Evolutionary conservation across 2,329 filamentous ascomycete species (phyloP), one percentile per base, ranked within the genome.

Genomic region (Ascochyta clinopodiicola): DNA sequence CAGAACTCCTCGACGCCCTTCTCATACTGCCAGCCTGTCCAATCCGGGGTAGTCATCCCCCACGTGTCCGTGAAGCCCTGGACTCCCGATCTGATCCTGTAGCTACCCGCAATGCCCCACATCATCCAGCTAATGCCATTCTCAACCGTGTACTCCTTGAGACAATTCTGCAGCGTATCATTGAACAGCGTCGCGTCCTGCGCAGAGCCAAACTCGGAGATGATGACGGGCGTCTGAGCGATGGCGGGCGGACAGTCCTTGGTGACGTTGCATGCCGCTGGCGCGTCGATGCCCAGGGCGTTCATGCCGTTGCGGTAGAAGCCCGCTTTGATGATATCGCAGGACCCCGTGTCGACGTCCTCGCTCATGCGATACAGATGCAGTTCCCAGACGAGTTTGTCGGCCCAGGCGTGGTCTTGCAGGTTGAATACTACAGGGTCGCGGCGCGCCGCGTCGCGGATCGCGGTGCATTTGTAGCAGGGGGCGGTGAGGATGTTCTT

Each of bases 381-480:
- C 65, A 83, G 80, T 72, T 87, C 84, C 83, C 83, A 86, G 12
- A 86, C 82, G 62, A 83, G 78, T 71, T 86, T 86, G 71, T 82
- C 67, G 1, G 77, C 75, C 79, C 80, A 83, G 7, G 79, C 66
- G 63, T 82, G 75, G 35, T 67, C 68, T 39, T 69, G 76, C 7
- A 82, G 71, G 55, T 81, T 76, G 67, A 83, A 83, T 44, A 77
- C 71, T 3, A 78, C 68, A 0, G 81, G 79, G 2, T 78, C 70
- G 15, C 78, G 73, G 5, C 79, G 77, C 19, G 70, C 53, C 5
- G 76, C 79, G 60, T 82, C 79, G 40, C 78, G 66, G 57, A 70
- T 75, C 22, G 73, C 73, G 17, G 74, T 73, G 60, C 73, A 75
- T 44, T 76, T 75, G 64, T 77, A 77, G 62, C 72, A 75, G 3